A percentile compares a stretch with the other conserved stretches of the same genome.
These are phyloP conservation scores for Boletus sensibilis DNA, from an alignment of 768 basidiomycete species.

Conservation along the genomic window DNA sequence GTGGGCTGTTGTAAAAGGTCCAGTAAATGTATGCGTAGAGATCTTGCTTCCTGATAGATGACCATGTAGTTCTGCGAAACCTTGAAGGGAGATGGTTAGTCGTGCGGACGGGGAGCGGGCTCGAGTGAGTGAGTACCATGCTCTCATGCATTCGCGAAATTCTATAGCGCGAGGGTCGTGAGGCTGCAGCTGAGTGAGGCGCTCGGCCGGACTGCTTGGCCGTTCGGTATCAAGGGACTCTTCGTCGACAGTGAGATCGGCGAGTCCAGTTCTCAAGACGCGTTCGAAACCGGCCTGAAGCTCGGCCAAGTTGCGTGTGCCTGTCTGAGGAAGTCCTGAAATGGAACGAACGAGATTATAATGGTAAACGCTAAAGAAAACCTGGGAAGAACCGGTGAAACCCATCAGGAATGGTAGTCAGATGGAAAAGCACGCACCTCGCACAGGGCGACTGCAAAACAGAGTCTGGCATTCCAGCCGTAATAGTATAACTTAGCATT, in stretches of 20 bases:
- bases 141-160: slow-evolving; percentile 65
- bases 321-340: slow-evolving; percentile 44
- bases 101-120: background rate
- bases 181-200: slow-evolving; percentile 52
- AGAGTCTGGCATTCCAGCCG: slow-evolving; percentile 35
- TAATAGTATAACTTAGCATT: slow-evolving; percentile 43
- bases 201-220: slow-evolving; percentile 62
- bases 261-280: slow-evolving; percentile 64
- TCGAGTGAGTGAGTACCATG: slow-evolving; percentile 37
- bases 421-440: slow-evolving; percentile 46
- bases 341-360: slow-evolving; percentile 48
- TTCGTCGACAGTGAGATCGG: slow-evolving; percentile 53
- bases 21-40: slow-evolving; percentile 79
- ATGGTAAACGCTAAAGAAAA: slow-evolving; percentile 69
- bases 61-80: slow-evolving; percentile 79
- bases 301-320: slow-evolving; percentile 50
- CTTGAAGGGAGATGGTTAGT: slow-evolving; percentile 29
- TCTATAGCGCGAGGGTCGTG: slow-evolving; percentile 73
- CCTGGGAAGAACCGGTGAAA: slow-evolving; percentile 38
- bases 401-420: background rate
- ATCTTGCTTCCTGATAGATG: slow-evolving; percentile 59
- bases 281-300: slow-evolving; percentile 60
- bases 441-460: slow-evolving; percentile 52
- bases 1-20: slow-evolving; percentile 70
- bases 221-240: slow-evolving; percentile 48